These are phyloP conservation scores for Tulasnella sp. DNA, from an alignment of 768 basidiomycete genomes.

Conservation along the genomic window DNA sequence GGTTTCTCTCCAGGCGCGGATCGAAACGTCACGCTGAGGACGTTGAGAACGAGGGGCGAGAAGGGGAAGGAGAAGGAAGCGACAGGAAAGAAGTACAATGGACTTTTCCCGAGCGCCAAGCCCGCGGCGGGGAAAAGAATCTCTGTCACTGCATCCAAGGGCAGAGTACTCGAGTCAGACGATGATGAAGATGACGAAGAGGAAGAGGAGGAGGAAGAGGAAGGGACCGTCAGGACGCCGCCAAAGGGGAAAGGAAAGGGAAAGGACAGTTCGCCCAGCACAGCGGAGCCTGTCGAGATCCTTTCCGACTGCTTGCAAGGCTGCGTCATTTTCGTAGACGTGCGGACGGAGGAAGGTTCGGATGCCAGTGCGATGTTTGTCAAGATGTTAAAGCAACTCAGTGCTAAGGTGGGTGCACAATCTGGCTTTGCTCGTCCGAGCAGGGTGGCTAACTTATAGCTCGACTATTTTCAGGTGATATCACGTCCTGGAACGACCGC, in stretches of 20 bases:
- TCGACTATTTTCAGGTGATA: slow-evolving; percentile 36
- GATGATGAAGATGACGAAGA: background rate
- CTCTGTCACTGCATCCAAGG: background rate
- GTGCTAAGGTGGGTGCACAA: slow-evolving; percentile 53
- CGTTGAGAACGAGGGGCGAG: slow-evolving; percentile 28
- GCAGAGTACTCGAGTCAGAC: slow-evolving; percentile 6
- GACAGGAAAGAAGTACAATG: background rate
- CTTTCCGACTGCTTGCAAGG: slow-evolving; percentile 36
- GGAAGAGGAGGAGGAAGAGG: slow-evolving; percentile 1
- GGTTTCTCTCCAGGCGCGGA: slow-evolving; percentile 5
- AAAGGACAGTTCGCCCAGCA: slow-evolving; percentile 7
- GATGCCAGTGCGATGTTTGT: slow-evolving; percentile 71
- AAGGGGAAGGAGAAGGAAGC: background rate
- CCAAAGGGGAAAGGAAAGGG: slow-evolving; percentile 15
- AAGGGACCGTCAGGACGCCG: background rate
- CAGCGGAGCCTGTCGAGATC: background rate
- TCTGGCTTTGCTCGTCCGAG: background rate
- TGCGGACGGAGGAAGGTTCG: slow-evolving; percentile 59
- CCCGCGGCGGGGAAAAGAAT: slow-evolving; percentile 28
- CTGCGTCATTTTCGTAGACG: slow-evolving; percentile 78
- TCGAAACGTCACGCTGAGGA: slow-evolving; percentile 25
- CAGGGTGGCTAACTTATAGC: background rate
- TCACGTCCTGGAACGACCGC: slow-evolving; percentile 57
- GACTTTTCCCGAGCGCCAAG: background rate
- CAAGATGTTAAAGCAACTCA: slow-evolving; percentile 69